Conservation (phyloP, 2,329 filamentous ascomycete genomes). For the Colletotrichum truncatum region DNA sequence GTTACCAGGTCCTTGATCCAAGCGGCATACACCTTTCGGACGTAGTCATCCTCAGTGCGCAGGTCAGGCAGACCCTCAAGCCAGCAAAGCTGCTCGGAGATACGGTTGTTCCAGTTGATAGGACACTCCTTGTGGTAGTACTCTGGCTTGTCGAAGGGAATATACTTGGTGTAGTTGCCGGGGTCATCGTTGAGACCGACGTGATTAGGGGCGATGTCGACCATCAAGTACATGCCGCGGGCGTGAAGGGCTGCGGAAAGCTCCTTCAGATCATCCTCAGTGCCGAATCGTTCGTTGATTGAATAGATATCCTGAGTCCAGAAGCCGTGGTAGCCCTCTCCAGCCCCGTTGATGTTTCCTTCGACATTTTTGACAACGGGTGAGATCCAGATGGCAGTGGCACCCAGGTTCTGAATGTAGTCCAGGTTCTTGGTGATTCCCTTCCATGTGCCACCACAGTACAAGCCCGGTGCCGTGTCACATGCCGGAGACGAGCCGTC, state of each 20-base stretch:
- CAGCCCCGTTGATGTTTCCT: slow-evolving; percentile 34
- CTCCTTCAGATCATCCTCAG: slow-evolving; percentile 54
- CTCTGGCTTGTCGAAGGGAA: slow-evolving; percentile 55
- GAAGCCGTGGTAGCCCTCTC: slow-evolving; percentile 49
- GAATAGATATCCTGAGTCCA: slow-evolving; percentile 48
- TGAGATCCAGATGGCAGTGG: slow-evolving; percentile 55
- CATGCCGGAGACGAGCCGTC: slow-evolving; percentile 46
- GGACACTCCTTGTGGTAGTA: slow-evolving; percentile 72
- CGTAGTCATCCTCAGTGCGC: slow-evolving; percentile 58
- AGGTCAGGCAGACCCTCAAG: slow-evolving; percentile 69
- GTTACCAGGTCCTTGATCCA: slow-evolving; percentile 68
- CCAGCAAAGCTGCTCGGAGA: slow-evolving; percentile 60
- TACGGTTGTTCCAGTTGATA: slow-evolving; percentile 62
- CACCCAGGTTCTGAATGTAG: slow-evolving; percentile 59
- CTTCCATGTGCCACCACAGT: slow-evolving; percentile 60
- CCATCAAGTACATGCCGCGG: slow-evolving; percentile 65
- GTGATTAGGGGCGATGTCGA: slow-evolving; percentile 64
- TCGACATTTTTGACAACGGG: slow-evolving; percentile 52
- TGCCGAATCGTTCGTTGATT: slow-evolving; percentile 60
- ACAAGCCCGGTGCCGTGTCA: slow-evolving; percentile 39
- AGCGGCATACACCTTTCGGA: slow-evolving; percentile 60
- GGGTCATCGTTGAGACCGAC: slow-evolving; percentile 44
- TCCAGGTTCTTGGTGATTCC: slow-evolving; percentile 59
- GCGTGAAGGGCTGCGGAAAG: slow-evolving; percentile 58
- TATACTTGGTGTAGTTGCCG: slow-evolving; percentile 33